A percentile compares a stretch with the other conserved stretches of the same genome.
These are phyloP conservation scores for Limnomonas spitsbergensis DNA, from an alignment of 139 green algal genomes.

Conservation along the genomic window DNA sequence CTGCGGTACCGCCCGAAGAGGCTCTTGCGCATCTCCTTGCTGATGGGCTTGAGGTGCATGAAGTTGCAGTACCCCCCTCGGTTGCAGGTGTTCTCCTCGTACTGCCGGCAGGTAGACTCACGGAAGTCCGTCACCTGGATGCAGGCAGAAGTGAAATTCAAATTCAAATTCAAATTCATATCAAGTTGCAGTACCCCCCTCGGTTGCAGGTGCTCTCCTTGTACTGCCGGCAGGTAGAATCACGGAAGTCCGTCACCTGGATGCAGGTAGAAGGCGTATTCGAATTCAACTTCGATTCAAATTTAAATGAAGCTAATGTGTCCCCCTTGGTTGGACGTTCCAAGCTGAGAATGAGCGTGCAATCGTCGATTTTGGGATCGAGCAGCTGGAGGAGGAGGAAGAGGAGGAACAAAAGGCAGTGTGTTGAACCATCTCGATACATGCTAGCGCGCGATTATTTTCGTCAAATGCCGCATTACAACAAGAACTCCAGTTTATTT, in stretches of 20 bases:
- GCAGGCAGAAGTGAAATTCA: too few relatives aligned
- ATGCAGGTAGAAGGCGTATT: too few relatives aligned
- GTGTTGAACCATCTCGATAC: too few relatives aligned
- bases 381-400: too few relatives aligned
- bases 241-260: constrained; percentile 93
- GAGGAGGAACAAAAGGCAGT: too few relatives aligned
- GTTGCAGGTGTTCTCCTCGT: constrained; percentile 96
- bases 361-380: too few relatives aligned
- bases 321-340: constrained; percentile 87
- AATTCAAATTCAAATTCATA: too few relatives aligned
- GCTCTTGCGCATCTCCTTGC: constrained; percentile 67
- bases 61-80: constrained; percentile 99
- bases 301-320: constrained; percentile 99
- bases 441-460: too few relatives aligned
- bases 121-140: constrained; percentile 93
- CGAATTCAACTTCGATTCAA: too few relatives aligned
- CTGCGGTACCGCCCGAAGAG: constrained; percentile 77
- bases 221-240: constrained; percentile 93
- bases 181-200: constrained; percentile 99
- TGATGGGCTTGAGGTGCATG: constrained; percentile 97
- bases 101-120: constrained; percentile 92
- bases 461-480: too few relatives aligned
- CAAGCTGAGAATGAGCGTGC: too few relatives aligned
- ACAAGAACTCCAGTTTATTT: too few relatives aligned
- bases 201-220: constrained; percentile 96